Conservation (phyloP, 345 rosid genomes). For the Eutrema heterophyllum region DNA sequence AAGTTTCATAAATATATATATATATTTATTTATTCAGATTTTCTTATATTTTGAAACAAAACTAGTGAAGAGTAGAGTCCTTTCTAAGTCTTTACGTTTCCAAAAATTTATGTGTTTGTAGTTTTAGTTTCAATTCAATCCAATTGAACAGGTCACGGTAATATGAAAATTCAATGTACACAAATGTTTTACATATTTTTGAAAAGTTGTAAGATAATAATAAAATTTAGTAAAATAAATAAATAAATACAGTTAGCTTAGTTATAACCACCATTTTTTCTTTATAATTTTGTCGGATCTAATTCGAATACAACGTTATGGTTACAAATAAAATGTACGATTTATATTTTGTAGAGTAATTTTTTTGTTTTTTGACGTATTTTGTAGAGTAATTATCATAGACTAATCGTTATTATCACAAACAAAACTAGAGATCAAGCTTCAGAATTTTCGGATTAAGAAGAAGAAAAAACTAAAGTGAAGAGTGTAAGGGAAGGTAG, state of each 20-base stretch:
- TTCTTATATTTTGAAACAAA: background rate
- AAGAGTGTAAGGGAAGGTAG: constrained; percentile 8
- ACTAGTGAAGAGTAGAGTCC: background rate
- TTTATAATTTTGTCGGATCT: background rate
- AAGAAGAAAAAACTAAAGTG: background rate
- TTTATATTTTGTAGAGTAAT: background rate
- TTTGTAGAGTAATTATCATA: background rate
- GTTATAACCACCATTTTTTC: background rate
- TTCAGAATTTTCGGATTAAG: background rate
- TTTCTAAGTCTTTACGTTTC: constrained; percentile 3
- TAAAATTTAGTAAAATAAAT: background rate
- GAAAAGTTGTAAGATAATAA: background rate
- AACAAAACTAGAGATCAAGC: background rate
- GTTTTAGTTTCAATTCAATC: background rate
- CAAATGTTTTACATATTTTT: background rate
- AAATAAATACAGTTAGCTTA: background rate
- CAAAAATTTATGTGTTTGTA: background rate
- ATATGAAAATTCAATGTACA: background rate
- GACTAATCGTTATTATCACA: background rate
- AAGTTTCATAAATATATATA: no score
- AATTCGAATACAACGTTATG: background rate
- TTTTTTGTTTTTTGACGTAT: no score
- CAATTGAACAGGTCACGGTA: background rate
- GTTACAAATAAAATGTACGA: background rate
- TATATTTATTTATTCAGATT: background rate